phyloP scores from a whole-genome alignment of 352 stramenopile genomes.

The Pythium phragmiticola region DNA sequence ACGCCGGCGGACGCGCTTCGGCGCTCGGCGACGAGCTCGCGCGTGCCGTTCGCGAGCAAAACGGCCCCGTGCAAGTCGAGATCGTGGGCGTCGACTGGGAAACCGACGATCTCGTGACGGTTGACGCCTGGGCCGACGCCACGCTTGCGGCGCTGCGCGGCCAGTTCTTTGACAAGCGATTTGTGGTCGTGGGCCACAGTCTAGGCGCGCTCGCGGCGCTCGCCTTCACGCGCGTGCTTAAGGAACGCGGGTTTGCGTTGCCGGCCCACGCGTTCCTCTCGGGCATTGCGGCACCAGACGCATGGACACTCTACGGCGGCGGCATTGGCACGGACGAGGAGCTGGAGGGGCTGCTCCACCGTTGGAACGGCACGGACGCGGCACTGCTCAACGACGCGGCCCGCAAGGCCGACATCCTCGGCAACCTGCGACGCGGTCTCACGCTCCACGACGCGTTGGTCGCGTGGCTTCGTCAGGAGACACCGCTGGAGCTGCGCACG shows the following conservation, averaged over 20 bases:
- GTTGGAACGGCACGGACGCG: constrained; percentile 62
- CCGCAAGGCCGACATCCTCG: constrained; percentile 36
- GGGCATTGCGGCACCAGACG: neutral
- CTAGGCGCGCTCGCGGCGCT: constrained; percentile 62
- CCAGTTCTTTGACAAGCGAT: constrained; percentile 75
- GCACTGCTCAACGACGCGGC: constrained; percentile 50
- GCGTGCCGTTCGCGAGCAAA: constrained; percentile 30
- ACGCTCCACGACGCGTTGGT: constrained; percentile 53
- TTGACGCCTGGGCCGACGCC: constrained; percentile 36
- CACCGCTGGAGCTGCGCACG: constrained; percentile 27
- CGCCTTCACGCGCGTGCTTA: constrained; percentile 47
- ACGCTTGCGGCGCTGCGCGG: constrained; percentile 32
- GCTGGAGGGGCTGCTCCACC: constrained; percentile 43
- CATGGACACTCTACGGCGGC: constrained; percentile 38
- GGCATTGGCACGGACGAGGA: constrained; percentile 27
- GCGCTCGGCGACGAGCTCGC: constrained; percentile 46
- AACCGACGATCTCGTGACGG: constrained; percentile 1
- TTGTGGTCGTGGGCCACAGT: constrained; percentile 66
- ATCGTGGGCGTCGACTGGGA: constrained; percentile 66
- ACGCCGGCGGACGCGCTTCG: constrained; percentile 46
- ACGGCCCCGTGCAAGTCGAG: constrained; percentile 42
- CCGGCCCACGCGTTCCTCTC: constrained; percentile 33
- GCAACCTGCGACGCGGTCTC: constrained; percentile 41
- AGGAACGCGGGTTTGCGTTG: constrained; percentile 42
- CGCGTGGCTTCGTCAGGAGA: constrained; percentile 32